Evolutionary conservation across 495 filamentous ascomycete genomes (phyloP).

Genomic region (Penicillium tannophilum): DNA sequence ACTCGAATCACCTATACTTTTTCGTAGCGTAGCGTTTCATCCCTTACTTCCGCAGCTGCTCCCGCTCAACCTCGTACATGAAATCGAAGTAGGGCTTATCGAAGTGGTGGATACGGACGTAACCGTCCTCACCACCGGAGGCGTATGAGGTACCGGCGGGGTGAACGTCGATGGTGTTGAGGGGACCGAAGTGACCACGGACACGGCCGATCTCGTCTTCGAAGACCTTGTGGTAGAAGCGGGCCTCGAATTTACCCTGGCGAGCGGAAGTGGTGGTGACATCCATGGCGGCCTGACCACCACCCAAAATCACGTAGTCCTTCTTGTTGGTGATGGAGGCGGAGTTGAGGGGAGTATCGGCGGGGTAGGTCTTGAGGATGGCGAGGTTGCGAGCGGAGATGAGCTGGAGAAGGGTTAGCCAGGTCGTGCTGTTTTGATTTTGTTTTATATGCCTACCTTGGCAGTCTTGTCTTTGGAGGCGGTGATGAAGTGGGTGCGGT

Average conservation of each 20-base stretch:
- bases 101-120: slow-evolving; percentile 97
- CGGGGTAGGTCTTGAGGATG: slow-evolving; percentile 84
- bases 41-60: slow-evolving; percentile 50
- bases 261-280: slow-evolving; percentile 93
- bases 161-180: slow-evolving; percentile 88
- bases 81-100: slow-evolving; percentile 99
- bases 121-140: slow-evolving; percentile 95
- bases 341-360: slow-evolving; percentile 97
- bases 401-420: slow-evolving; percentile 54
- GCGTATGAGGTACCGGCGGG: slow-evolving; percentile 89
- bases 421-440: neutral
- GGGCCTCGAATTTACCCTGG: slow-evolving; percentile 97
- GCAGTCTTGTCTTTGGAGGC: slow-evolving; percentile 96
- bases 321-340: slow-evolving; percentile 92
- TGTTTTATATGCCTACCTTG: slow-evolving; percentile 58
- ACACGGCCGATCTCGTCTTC: slow-evolving; percentile 98
- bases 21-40: slow-evolving; percentile 3
- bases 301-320: slow-evolving; percentile 94
- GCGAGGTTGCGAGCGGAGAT: slow-evolving; percentile 80
- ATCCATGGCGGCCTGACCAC: slow-evolving; percentile 98
- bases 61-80: slow-evolving; percentile 94
- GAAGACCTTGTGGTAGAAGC: slow-evolving; percentile 99
- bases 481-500: slow-evolving; percentile 97
- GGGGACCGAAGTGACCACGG: slow-evolving; percentile 92
- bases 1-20: slow-evolving; percentile 22